A percentile compares a stretch with the other conserved stretches of the same genome.
Conservation (phyloP, 805 yeast species). For the Vanderwaltozyma yarrowii region DNA sequence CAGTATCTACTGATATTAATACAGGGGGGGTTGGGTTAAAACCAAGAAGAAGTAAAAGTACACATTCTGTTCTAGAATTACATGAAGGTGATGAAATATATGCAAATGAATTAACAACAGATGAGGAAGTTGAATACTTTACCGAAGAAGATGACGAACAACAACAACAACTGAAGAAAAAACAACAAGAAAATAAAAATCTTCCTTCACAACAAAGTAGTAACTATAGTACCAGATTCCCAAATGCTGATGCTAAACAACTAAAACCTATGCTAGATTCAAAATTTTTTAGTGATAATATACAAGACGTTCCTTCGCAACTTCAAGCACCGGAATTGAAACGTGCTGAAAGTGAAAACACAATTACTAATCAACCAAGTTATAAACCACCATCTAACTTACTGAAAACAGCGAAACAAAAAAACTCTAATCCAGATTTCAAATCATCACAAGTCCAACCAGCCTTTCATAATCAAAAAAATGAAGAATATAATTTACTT, state of each 20-base stretch:
- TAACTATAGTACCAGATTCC: conserved; percentile 1
- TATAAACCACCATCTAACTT: conserved; percentile 7
- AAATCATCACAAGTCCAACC: too few species aligned
- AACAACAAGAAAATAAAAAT: neutral
- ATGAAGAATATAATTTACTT: neutral
- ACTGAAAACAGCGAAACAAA: neutral
- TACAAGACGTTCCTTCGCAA: neutral
- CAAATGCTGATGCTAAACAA: neutral
- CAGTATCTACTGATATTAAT: neutral
- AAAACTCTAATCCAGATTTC: neutral
- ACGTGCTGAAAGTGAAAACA: conserved; percentile 4
- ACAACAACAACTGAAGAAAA: neutral
- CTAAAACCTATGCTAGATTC: neutral
- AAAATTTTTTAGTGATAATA: neutral
- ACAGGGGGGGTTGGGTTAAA: conserved; percentile 16
- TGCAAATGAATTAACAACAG: conserved; percentile 19
- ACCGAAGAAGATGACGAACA: conserved; percentile 27
- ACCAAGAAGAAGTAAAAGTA: conserved; percentile 22
- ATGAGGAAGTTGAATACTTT: conserved; percentile 35
- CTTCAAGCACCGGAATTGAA: neutral
- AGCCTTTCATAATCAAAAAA: neutral
- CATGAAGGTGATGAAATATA: conserved; percentile 20
- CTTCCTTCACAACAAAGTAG: neutral
- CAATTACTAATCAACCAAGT: conserved; percentile 10
- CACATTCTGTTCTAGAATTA: conserved; percentile 20